phyloP scores from a whole-genome alignment of 83 land plant genomes.

The Diphasiastrum complanatum region DNA sequence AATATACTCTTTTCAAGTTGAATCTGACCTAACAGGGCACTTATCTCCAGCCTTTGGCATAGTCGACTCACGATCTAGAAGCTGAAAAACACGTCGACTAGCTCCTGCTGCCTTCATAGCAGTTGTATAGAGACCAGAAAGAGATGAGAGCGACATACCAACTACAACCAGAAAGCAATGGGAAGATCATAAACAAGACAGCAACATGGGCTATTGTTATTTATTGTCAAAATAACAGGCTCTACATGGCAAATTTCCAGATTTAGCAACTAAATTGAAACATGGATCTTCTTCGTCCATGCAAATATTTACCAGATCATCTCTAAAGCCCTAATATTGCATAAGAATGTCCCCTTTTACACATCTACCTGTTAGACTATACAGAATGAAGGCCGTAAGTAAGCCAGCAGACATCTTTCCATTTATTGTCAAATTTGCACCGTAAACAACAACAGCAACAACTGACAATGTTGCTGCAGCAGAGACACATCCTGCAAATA shows the following conservation, averaged over 20 bases:
- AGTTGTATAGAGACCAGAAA: slow-evolving; percentile 77
- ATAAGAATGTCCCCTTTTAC: too few species aligned
- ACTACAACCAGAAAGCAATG: slow-evolving; percentile 37
- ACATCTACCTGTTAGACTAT: slow-evolving; percentile 81
- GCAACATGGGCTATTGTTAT: too few species aligned
- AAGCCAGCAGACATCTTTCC: slow-evolving; percentile 82
- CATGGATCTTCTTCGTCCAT: too few species aligned
- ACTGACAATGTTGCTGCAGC: slow-evolving; percentile 92
- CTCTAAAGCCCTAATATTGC: too few species aligned
- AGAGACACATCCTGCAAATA: slow-evolving; percentile 79
- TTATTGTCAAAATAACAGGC: too few species aligned
- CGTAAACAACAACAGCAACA: slow-evolving; percentile 83
- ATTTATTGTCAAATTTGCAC: slow-evolving; percentile 71
- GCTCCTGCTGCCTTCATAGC: slow-evolving; percentile 99
- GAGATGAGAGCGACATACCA: slow-evolving; percentile 74
- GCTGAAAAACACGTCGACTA: slow-evolving; percentile 94
- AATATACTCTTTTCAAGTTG: neutral
- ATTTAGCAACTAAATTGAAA: too few species aligned
- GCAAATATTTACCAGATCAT: too few species aligned
- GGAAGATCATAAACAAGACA: neutral
- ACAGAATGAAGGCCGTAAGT: slow-evolving; percentile 93
- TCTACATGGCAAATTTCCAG: slow-evolving; percentile 7
- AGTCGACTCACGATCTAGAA: slow-evolving; percentile 78
- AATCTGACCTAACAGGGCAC: slow-evolving; percentile 64
- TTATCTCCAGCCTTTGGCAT: slow-evolving; percentile 70